Evolutionary conservation across 345 rosid species (phyloP), one percentile per base, ranked within the genome.

Genomic region (Populus davidiana): DNA sequence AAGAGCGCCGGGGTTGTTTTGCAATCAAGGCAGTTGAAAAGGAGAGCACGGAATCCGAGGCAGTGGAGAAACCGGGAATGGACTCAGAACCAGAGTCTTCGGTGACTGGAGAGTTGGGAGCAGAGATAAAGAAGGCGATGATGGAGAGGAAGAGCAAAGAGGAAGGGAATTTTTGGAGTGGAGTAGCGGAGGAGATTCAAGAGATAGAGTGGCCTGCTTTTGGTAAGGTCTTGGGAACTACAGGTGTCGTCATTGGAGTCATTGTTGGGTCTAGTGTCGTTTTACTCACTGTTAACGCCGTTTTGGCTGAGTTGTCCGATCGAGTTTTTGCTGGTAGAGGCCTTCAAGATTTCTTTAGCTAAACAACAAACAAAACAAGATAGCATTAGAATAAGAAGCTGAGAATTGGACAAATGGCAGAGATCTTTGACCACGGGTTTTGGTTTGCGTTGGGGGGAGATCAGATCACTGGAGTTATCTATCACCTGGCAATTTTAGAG

Each of bases 201-300:
- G 93, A 93, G 89, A 96, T 93, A 17, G 99, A 96, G 81, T 93
- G 99, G 99, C 99, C 96, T 2, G 88, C 87, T 65, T 92, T 96
- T 80, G 94, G 90, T 52, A 92, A 90, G 83, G 97, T 93, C 2
- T 41, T 96, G 75, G 97, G 97, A 5, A 92, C 88, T 0, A 96
- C 99, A 4, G 92, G 98, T 5, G 94, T 93, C 5, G 99, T 93
- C 75, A 87, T 96, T 21, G 99, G 94, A 4, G 94, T 96, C 0
- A 93, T 96, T 36, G 93, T 93, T 8, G 99, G 97, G n/a, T 96
- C 99, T 0, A 93, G 97, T 20, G 87, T 93, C 71, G 94, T 90
- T 64, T 85, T 93, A 88, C 93, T 96, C 5, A 96, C 98, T 13
- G 90, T 96, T 1, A 96, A 96, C 84, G 94, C 92, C 85, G 78